A percentile compares a stretch with the other conserved stretches of the same genome.
These are phyloP conservation scores for Lachancea lanzarotensis DNA, from an alignment of 805 yeast genomes.

Conservation along the genomic window DNA sequence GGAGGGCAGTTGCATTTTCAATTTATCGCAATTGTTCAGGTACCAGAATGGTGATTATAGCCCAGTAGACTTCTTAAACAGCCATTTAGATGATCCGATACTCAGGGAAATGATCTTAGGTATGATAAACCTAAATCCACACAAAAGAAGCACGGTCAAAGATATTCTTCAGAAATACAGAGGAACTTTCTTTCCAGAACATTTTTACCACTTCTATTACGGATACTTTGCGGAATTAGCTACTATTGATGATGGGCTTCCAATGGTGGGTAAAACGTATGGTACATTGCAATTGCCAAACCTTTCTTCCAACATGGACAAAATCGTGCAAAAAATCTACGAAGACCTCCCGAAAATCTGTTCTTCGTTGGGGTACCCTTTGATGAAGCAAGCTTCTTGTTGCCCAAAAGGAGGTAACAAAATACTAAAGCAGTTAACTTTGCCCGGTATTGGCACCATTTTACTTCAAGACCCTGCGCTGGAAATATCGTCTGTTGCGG, in stretches of 20 bases:
- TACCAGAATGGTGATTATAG: conserved; percentile 62
- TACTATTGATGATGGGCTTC: conserved; percentile 18
- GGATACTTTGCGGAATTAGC: conserved; percentile 50
- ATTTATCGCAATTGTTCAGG: conserved; percentile 79
- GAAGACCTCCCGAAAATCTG: conserved; percentile 45
- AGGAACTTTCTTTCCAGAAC: conserved; percentile 53
- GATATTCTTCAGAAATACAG: conserved; percentile 47
- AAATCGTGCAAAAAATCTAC: conserved; percentile 48
- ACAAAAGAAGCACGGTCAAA: conserved; percentile 48
- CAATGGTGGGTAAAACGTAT: conserved; percentile 15
- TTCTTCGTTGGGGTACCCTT: conserved; percentile 17
- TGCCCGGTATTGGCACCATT: conserved; percentile 12
- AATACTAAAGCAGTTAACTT: conserved; percentile 1
- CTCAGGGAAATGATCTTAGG: conserved; percentile 50
- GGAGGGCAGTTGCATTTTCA: conserved; percentile 83
- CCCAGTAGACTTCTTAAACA: conserved; percentile 36
- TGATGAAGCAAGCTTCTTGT: conserved; percentile 1
- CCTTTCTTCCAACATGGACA: conserved; percentile 16
- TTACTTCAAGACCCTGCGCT: conserved; percentile 7
- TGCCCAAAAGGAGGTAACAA: background rate
- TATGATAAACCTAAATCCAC: conserved; percentile 63
- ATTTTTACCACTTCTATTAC: conserved; percentile 62
- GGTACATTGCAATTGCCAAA: conserved; percentile 16
- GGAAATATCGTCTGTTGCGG: conserved; percentile 10
- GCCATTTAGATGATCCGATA: conserved; percentile 42